Conservation (phyloP, 2,329 filamentous ascomycete species). For the Hymenoscyphus infarciens region DNA sequence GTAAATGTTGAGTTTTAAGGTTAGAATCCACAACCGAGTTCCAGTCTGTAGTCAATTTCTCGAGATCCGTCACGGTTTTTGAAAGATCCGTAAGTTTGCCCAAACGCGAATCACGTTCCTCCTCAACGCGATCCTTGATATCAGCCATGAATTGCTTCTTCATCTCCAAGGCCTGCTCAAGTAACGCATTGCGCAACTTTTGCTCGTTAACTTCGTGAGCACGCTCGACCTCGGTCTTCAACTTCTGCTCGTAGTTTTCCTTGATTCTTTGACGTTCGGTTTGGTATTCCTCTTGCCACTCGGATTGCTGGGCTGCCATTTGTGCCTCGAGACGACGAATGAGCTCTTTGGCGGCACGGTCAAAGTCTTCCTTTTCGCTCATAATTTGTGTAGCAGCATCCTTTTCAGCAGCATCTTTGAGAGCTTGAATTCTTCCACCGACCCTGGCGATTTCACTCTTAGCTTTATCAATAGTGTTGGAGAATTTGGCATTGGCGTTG, state of each 20-base stretch:
- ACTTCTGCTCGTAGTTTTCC: constrained; percentile 73
- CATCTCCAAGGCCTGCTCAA: constrained; percentile 85
- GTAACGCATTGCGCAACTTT: constrained; percentile 76
- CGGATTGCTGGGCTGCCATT: constrained; percentile 74
- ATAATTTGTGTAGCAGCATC: constrained; percentile 66
- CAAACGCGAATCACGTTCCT: constrained; percentile 81
- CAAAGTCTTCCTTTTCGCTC: constrained; percentile 68
- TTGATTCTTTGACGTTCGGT: constrained; percentile 78
- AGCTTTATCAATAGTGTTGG: constrained; percentile 74
- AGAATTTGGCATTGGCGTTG: constrained; percentile 72
- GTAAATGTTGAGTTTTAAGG: constrained; percentile 90
- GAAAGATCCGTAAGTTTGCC: constrained; percentile 81
- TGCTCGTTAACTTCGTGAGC: constrained; percentile 79
- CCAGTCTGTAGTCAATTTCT: constrained; percentile 84
- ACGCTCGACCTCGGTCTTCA: constrained; percentile 74
- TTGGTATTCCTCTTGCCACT: constrained; percentile 86
- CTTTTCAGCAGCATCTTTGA: constrained; percentile 69
- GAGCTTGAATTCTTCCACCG: constrained; percentile 69
- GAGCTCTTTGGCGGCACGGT: constrained; percentile 82
- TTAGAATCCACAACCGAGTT: constrained; percentile 87
- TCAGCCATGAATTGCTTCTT: constrained; percentile 80
- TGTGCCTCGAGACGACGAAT: constrained; percentile 80
- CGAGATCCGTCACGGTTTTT: constrained; percentile 73
- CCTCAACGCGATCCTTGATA: constrained; percentile 77
- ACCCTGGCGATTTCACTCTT: constrained; percentile 79